Evolutionary conservation across 352 stramenopile genomes (phyloP), one percentile per base, ranked within the genome.

Genomic region (Pelagophyceae sp.): DNA sequence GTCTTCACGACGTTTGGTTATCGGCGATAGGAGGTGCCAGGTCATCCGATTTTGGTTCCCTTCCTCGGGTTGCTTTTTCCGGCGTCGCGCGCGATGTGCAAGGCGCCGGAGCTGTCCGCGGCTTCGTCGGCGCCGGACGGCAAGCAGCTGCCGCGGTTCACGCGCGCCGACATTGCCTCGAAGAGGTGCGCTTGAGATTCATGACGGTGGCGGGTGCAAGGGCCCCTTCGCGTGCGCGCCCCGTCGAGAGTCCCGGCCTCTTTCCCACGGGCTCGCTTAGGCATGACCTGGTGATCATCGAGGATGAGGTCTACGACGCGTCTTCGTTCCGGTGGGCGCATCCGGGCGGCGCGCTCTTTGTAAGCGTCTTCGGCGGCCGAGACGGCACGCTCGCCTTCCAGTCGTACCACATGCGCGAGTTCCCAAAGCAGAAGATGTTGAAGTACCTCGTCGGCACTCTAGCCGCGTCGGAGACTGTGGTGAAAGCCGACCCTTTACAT

Each of bases 321-420:
- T 1, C 2, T 0, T 37, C 23, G 35, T 79, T 79, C 67, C 1
- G 15, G n/a, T 69, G 31, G 64, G 67, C 67, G 67, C 77, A 80
- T 38, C 77, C 77, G n/a, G 77, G 77, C 31, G 79, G 79, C 58
- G 72, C 76, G 6, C 25, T 81, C 27, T 83, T 83, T 58, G 54
- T 80, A 31, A 6, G 31, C 27, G 40, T 77, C 17, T 83, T 83
- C 58, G 79, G 61, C 2, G 78, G 78, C 19, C 72, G 78, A 31
- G 80, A 83, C 69, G 80, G 77, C n/a, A 83, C 80, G 0, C 38
- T 81, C n/a, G 67, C 78, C 23, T 83, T 83, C 67, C 40, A 77
- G 64, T 77, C 78, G 2, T 83, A 83, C 75, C 80, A 83, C 71
- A 65, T 78, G n/a, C 54, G 75, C 31, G 0, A 15, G 0, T 83